Evolutionary conservation across 2,329 filamentous ascomycete species (phyloP).

Genomic region (Trematosphaeria pertusa): DNA sequence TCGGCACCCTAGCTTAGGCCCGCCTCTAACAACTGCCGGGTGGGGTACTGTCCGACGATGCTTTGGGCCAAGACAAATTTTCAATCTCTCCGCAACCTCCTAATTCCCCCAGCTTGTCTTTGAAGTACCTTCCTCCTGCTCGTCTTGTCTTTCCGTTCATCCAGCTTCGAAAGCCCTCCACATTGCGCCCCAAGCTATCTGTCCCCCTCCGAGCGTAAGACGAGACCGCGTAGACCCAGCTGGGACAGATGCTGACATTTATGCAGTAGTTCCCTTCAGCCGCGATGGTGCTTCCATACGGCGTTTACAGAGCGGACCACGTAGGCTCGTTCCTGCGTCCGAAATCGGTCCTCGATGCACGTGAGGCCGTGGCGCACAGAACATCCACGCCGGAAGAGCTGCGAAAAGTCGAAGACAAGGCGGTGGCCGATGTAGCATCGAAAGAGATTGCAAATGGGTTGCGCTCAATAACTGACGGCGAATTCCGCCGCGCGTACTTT

Average conservation of each 20-base stretch:
- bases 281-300: slow-evolving; percentile 47
- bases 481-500: slow-evolving; percentile 65
- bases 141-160: too few species aligned
- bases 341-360: slow-evolving; percentile 57
- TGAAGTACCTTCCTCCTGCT: too few species aligned
- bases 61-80: slow-evolving; percentile 19
- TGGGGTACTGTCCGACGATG: slow-evolving; percentile 32
- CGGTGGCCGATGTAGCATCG: slow-evolving; percentile 57
- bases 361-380: slow-evolving; percentile 55
- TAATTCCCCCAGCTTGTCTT: too few species aligned
- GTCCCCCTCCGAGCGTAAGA: too few species aligned
- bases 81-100: too few species aligned
- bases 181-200: too few species aligned
- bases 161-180: too few species aligned
- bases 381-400: slow-evolving; percentile 54
- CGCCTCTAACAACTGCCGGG: slow-evolving; percentile 44
- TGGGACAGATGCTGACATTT: too few species aligned
- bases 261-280: slow-evolving; percentile 3
- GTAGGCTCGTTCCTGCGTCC: slow-evolving; percentile 64
- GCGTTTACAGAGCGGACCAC: slow-evolving; percentile 59
- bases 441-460: slow-evolving; percentile 59
- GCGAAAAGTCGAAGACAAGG: slow-evolving; percentile 59
- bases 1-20: slow-evolving; percentile 14
- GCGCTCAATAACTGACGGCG: slow-evolving; percentile 62
- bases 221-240: too few species aligned